Evolutionary conservation across 768 basidiomycete species (phyloP).

Genomic region (Lyophyllum semitale): DNA sequence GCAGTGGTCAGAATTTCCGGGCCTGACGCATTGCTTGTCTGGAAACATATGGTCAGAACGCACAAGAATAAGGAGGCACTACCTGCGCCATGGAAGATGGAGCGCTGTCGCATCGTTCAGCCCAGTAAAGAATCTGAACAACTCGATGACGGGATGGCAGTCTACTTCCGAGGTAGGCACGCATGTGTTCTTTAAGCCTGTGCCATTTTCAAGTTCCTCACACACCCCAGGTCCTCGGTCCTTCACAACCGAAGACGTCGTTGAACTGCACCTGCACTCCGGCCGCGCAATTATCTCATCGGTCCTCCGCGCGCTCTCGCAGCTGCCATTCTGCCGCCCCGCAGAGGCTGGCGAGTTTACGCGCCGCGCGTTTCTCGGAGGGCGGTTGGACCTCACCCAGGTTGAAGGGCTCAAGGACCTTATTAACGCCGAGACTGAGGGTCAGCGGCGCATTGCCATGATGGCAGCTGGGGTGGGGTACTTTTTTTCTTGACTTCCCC

Average conservation of each 20-base stretch:
- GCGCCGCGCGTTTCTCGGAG: conserved; percentile 76
- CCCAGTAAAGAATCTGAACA: conserved; percentile 53
- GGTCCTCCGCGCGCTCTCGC: conserved; percentile 63
- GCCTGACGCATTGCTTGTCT: conserved; percentile 65
- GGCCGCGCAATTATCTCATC: conserved; percentile 79
- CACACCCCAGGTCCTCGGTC: conserved; percentile 64
- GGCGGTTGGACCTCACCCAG: conserved; percentile 84
- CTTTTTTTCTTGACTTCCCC: background rate
- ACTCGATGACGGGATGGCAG: conserved; percentile 79
- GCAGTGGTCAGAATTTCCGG: conserved; percentile 85
- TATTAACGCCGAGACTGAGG: conserved; percentile 86
- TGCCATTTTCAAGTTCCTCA: background rate
- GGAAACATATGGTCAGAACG: conserved; percentile 52
- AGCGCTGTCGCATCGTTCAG: conserved; percentile 69
- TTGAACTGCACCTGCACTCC: conserved; percentile 89
- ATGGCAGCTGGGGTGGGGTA: conserved; percentile 64
- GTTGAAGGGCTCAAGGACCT: conserved; percentile 88
- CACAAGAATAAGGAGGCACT: conserved; percentile 8
- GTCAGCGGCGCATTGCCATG: conserved; percentile 74
- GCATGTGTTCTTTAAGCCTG: background rate
- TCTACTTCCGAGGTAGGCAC: conserved; percentile 75
- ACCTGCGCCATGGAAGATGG: conserved; percentile 67
- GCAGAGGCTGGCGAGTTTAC: conserved; percentile 92
- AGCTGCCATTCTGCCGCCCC: conserved; percentile 65
- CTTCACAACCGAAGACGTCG: conserved; percentile 79